Percentiles rank a stretch among this genome's conserved stretches.
Conservation (phyloP, 176 grass and related monocot species). For the Oropetium thomaeum region DNA sequence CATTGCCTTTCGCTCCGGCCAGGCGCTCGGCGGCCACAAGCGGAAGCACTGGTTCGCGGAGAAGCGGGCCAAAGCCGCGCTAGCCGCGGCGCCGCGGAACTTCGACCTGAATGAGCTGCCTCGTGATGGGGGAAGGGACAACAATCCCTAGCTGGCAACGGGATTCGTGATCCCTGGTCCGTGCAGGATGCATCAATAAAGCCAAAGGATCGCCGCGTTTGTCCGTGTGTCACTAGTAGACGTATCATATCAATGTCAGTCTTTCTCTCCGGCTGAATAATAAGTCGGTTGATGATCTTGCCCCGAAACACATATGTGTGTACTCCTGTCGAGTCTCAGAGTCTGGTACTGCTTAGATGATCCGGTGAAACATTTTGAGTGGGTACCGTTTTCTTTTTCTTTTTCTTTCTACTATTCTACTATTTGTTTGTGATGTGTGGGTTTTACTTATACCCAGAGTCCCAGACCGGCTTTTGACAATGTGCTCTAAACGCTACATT, state of each 20-base stretch:
- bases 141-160: conserved; percentile 9
- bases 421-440: no score
- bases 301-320: conserved; percentile 4
- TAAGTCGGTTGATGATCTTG: neutral
- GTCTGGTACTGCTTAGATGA: no score
- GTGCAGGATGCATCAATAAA: conserved; percentile 2
- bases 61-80: conserved; percentile 4
- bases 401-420: no score
- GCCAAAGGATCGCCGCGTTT: neutral
- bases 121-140: neutral
- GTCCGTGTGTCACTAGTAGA: neutral
- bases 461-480: no score
- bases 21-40: conserved; percentile 56
- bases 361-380: no score
- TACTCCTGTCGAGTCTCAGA: no score
- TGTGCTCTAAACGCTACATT: no score
- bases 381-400: no score
- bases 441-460: no score
- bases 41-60: conserved; percentile 35
- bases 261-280: neutral
- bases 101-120: conserved; percentile 47
- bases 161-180: neutral
- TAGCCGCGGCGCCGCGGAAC: neutral
- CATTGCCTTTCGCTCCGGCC: conserved; percentile 23
- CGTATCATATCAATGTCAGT: neutral